Evolutionary conservation across 2,329 filamentous ascomycete genomes (phyloP).

Genomic region (Dactylellina sp.): DNA sequence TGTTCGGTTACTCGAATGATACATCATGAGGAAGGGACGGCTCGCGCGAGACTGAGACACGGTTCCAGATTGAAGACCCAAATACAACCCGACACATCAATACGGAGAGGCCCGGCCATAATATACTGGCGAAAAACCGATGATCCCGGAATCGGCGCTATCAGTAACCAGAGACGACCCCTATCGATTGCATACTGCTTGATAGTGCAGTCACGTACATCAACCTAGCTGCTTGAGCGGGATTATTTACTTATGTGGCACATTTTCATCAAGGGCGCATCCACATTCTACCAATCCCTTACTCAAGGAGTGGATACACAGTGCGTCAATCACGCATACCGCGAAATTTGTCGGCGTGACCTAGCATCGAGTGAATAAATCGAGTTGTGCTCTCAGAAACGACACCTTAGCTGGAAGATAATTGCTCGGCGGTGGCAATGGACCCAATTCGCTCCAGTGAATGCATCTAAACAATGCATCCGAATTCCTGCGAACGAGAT

Average conservation of each 20-base stretch:
- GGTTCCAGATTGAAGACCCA: not conserved
- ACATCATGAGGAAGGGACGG: not conserved
- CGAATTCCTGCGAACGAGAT: constrained; percentile 34
- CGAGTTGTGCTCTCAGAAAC: not conserved
- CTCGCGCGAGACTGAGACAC: constrained; percentile 6
- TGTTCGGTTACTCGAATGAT: no score
- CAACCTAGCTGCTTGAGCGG: not conserved
- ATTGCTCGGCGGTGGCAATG: constrained; percentile 15
- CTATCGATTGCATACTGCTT: not conserved
- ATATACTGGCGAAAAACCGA: not conserved
- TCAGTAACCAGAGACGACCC: not conserved
- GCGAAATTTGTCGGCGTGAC: constrained; percentile 13
- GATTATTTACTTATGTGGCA: not conserved
- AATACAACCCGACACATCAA: not conserved
- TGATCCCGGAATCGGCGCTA: not conserved
- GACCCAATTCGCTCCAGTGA: constrained; percentile 22
- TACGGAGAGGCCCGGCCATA: not conserved
- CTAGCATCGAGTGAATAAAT: constrained; percentile 5
- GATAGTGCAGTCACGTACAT: not conserved
- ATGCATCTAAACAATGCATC: constrained; percentile 8
- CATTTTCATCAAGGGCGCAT: not conserved
- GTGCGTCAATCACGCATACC: constrained; percentile 19
- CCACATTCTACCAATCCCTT: not conserved
- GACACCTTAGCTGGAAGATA: not conserved
- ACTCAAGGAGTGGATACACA: not conserved